Evolutionary conservation across 331 rosid species (phyloP).

Genomic region (Acacia concinna): DNA sequence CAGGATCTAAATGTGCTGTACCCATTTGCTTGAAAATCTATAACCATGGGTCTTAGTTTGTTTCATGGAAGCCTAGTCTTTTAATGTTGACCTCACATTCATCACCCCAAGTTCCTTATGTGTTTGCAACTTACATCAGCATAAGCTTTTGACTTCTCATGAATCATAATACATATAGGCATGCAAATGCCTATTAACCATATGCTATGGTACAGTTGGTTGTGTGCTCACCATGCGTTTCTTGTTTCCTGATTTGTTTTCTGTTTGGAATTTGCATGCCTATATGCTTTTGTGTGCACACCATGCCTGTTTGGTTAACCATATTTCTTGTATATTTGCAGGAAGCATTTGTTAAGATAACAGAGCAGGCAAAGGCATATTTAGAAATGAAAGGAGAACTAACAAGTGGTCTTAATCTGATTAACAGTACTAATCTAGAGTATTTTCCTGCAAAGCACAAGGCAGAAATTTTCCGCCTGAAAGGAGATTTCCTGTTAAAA

Average conservation of each 20-base stretch:
- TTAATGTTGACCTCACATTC: neutral
- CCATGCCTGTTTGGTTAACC: too few species aligned
- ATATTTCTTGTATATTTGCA: conserved; percentile 51
- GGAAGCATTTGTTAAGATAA: conserved; percentile 98
- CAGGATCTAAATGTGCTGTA: neutral
- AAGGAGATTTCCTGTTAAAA: conserved; percentile 85
- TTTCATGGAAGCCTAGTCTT: neutral
- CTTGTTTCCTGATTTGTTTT: conserved; percentile 7
- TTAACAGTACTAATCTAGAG: conserved; percentile 88
- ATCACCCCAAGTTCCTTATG: neutral
- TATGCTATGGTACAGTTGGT: neutral
- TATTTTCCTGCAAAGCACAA: conserved; percentile 92
- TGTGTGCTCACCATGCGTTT: neutral
- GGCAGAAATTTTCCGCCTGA: conserved; percentile 90
- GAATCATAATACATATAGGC: neutral
- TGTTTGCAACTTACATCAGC: neutral
- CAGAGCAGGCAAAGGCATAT: conserved; percentile 94
- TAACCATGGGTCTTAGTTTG: neutral
- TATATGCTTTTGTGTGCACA: too few species aligned
- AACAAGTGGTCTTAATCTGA: conserved; percentile 76
- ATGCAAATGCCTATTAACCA: neutral
- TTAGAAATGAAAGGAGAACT: conserved; percentile 93
- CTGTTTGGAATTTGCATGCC: too few species aligned
- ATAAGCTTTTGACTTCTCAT: neutral
- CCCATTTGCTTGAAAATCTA: neutral